Base-by-base conservation (phyloP, 75 land plant species). In the Picea sitchensis region DNA sequence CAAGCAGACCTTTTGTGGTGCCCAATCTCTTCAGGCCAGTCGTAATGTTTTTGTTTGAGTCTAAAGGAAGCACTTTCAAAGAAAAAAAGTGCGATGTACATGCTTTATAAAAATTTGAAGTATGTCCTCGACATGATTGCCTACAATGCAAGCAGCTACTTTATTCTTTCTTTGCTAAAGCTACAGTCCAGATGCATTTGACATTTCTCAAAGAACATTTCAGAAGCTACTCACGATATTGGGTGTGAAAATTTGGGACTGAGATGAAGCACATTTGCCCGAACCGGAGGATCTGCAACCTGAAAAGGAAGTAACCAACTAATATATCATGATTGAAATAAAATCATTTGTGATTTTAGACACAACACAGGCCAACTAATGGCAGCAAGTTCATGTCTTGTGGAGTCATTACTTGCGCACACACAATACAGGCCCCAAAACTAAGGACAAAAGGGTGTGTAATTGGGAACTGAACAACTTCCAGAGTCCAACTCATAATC, bases 201-300 rank as follows among this genome's bases (percentile, higher is more conserved):
- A 26, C 26, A 26, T 30, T 30, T 51, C 12, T 51, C 56, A 51
- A 51, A 60, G 21, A 60, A 60, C 21, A 60, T 60, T 60, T 60
- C 62, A 60, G n/a, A 60, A 57, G 58, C 20, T 58, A 64, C 92
- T 88, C 79, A 95, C 98, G 91, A 86, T 51, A 95, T 88, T 21
- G 84, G 91, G 21, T 78, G 79, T 20, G 98, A 80, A 79, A 76
- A 92, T 17, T 92, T 75, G 7, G 87, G 61, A 73, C 82, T 78
- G 72, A 96, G 80, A 78, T 92, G 83, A 54, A 96, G 81, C 76
- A 96, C 97, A 85, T 79, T 88, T 11, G 99, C 99, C 18, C 99
- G 93, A 44, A 96, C 98, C 11, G 99, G 95, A 61, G 99, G 99
- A 83, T 89, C 83, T 44, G 97, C 99, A 59, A 82, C 90, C 99